Evolutionary conservation across 306 rosid species (phyloP).

Genomic region (Quercus alba): DNA sequence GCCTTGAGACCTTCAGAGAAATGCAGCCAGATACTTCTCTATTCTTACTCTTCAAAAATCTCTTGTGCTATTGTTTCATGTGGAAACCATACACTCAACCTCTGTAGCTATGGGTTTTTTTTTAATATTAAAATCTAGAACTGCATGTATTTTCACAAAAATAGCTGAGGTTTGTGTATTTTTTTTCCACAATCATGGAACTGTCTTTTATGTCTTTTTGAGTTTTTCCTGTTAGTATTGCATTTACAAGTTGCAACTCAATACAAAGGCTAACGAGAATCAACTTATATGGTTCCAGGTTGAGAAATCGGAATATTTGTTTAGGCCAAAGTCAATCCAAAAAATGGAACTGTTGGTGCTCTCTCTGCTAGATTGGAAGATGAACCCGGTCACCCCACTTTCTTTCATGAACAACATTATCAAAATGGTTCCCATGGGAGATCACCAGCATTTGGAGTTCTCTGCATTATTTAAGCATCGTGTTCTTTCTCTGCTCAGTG

Average conservation of each 20-base stretch:
- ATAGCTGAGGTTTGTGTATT: no score
- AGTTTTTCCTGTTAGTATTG: no score
- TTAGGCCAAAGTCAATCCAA: not conserved
- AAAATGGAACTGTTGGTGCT: not conserved
- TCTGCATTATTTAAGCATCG: not conserved
- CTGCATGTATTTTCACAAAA: no score
- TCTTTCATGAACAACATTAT: not conserved
- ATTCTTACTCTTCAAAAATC: no score
- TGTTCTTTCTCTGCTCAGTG: not conserved
- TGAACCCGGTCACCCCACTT: slow-evolving; percentile 4
- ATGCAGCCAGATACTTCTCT: no score
- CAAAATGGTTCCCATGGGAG: not conserved
- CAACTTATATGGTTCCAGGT: not conserved
- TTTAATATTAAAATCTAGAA: no score
- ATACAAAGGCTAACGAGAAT: not conserved
- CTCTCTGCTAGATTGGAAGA: slow-evolving; percentile 1
- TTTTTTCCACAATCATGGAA: no score
- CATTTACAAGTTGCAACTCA: not conserved
- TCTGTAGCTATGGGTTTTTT: no score
- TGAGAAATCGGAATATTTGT: not conserved
- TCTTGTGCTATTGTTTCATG: no score
- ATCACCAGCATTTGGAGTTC: not conserved
- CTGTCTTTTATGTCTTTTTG: no score
- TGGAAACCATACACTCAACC: no score
- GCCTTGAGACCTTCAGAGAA: no score